Base-by-base conservation (phyloP, 2,329 filamentous ascomycete genomes). In the Phoma herbarum region DNA sequence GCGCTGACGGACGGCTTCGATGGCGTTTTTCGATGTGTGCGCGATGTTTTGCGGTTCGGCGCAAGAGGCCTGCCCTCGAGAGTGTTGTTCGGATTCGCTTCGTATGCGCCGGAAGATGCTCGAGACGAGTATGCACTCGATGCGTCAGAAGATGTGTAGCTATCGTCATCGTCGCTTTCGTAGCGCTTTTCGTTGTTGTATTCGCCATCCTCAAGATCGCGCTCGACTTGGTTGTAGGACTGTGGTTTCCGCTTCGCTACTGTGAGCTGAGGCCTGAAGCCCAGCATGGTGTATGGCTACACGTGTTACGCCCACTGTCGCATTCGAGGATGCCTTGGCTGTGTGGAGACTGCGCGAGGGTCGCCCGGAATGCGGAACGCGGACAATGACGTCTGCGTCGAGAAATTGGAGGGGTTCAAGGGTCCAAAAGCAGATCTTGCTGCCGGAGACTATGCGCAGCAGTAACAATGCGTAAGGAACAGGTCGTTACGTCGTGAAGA, bases 41-140 rank as follows among this genome's bases (percentile, higher is more conserved):
- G 52, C 6, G 64, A 59, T 11, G 59, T 28, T 12, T 42, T 63
- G 9, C 64, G 60, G 22, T 61, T 66, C 12, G 65, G 59, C 16
- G 55, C 55, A 16, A 70, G 67, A 18, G 68, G 67, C 37, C 63
- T 51, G 52, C 63, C 63, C 14, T 60, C 57, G 52, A 55, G 46
- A 43, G 47, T 29, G 25, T 70, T 70, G 43, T 70, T 70, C 25
- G 64, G 75, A 70, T 61, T 76, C 66, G 60, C 67, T 60, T 68
- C 74, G 56, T 70, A 68, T 39, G 59, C 56, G 51, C 59, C 66
- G 8, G 69, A 72, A 0, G 64, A 79, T 12, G 82, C 80, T 56
- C 87, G 84, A 6, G 89, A 90, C 62, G 83, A 83, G 56, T 71
- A 75, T 58, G 82, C 76, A 67, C 81, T 79, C 52, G 81, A 72